Conservation (phyloP, 2,329 filamentous ascomycete genomes). For the Paradendryphiella salina region DNA sequence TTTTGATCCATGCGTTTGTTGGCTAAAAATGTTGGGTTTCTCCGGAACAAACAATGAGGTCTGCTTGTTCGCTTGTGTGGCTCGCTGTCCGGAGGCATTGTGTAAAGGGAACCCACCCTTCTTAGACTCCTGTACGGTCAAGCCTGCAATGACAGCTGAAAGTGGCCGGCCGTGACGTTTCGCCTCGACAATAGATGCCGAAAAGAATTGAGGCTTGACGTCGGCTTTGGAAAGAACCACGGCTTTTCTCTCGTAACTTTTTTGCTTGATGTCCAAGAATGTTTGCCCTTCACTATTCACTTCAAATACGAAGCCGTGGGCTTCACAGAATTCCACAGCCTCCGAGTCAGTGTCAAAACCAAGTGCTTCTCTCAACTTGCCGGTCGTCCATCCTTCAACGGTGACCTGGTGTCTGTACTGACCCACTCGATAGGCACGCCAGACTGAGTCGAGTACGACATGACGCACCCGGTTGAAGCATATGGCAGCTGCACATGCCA, state of each 20-base stretch:
- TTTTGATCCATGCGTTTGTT: slow-evolving; percentile 5
- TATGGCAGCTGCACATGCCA: slow-evolving; percentile 66
- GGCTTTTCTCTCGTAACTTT: slow-evolving; percentile 38
- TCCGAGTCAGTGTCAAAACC: slow-evolving; percentile 61
- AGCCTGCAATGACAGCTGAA: slow-evolving; percentile 61
- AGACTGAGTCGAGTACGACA: slow-evolving; percentile 59
- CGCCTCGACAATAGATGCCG: slow-evolving; percentile 58
- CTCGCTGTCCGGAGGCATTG: neutral
- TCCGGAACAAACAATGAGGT: slow-evolving; percentile 51
- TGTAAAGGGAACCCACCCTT: slow-evolving; percentile 55
- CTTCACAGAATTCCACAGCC: slow-evolving; percentile 57
- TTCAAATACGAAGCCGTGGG: slow-evolving; percentile 57
- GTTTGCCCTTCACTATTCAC: slow-evolving; percentile 51
- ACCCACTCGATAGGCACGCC: slow-evolving; percentile 58
- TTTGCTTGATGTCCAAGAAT: slow-evolving; percentile 59
- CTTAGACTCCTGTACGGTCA: slow-evolving; percentile 57
- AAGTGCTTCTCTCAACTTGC: slow-evolving; percentile 56
- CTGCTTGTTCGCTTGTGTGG: slow-evolving; percentile 18
- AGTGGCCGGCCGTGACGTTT: slow-evolving; percentile 61
- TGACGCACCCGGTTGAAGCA: slow-evolving; percentile 63
- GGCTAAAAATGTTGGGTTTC: slow-evolving; percentile 18
- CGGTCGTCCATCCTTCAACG: slow-evolving; percentile 58
- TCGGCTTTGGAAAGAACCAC: slow-evolving; percentile 23
- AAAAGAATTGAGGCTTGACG: slow-evolving; percentile 56
- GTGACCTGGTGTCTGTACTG: slow-evolving; percentile 48